phyloP scores from a whole-genome alignment of 768 basidiomycete species.

The Agaricus subrufescens region DNA sequence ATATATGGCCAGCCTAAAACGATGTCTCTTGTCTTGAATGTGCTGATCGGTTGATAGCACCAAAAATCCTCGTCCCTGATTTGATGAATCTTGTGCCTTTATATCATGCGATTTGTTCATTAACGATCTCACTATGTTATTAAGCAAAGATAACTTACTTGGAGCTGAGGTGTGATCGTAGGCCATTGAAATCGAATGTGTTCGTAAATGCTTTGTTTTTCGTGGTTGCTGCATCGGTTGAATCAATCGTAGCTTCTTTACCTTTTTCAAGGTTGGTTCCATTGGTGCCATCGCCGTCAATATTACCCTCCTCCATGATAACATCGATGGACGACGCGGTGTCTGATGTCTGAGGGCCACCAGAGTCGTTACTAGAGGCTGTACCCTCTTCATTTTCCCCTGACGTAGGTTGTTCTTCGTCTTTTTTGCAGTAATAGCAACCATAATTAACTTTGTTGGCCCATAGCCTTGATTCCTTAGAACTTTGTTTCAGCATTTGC shows the following conservation, averaged over 20 bases:
- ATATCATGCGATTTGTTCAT: neutral
- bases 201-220: conserved; percentile 16
- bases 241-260: neutral
- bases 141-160: conserved; percentile 37
- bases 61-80: conserved; percentile 5
- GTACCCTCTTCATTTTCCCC: neutral
- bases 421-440: conserved; percentile 47
- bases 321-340: neutral
- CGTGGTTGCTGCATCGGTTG: neutral
- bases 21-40: neutral
- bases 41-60: neutral
- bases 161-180: conserved; percentile 58
- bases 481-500: conserved; percentile 14
- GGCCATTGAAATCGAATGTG: conserved; percentile 45
- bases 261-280: conserved; percentile 2
- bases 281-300: neutral
- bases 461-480: conserved; percentile 15
- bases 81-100: conserved; percentile 36
- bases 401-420: neutral
- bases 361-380: neutral
- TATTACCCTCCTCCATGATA: neutral
- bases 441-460: conserved; percentile 37
- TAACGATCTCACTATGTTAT: neutral
- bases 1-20: neutral
- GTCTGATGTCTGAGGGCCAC: neutral